These are phyloP conservation scores for Yamadazyma conglobata DNA, from an alignment of 1,139 yeast genomes.

Conservation along the genomic window DNA sequence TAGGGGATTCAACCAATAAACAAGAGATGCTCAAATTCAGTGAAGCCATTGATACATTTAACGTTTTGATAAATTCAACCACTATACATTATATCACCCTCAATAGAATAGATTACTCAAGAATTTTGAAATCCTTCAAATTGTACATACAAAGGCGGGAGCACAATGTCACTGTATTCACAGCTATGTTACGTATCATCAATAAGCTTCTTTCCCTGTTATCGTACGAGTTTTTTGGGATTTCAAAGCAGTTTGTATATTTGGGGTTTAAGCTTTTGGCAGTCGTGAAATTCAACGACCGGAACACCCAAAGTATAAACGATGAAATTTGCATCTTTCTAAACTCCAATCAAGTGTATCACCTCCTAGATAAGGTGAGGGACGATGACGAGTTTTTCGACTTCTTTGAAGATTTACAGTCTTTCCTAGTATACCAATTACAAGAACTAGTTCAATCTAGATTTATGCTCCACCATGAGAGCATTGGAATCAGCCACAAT, in stretches of 20 bases:
- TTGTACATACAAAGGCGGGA: not conserved
- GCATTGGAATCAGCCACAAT: slow-evolving; percentile 6
- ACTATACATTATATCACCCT: slow-evolving; percentile 1
- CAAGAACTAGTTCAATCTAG: slow-evolving; percentile 5
- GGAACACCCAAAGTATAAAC: slow-evolving; percentile 6
- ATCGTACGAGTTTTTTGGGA: slow-evolving; percentile 9
- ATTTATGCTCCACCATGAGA: slow-evolving; percentile 1
- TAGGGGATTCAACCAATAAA: not conserved
- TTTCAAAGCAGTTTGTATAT: slow-evolving; percentile 2
- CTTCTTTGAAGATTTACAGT: slow-evolving; percentile 1
- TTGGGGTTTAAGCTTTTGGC: slow-evolving; percentile 10
- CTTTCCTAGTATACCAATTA: slow-evolving; percentile 4
- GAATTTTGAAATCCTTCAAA: not conserved
- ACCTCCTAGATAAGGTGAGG: slow-evolving; percentile 1
- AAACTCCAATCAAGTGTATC: slow-evolving; percentile 11
- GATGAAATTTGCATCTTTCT: slow-evolving; percentile 11
- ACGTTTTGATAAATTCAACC: slow-evolving; percentile 5
- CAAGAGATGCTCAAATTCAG: not conserved
- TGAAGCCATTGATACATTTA: slow-evolving; percentile 7
- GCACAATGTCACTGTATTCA: slow-evolving; percentile 1
- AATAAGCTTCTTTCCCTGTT: slow-evolving; percentile 10
- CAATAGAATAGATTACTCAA: slow-evolving; percentile 2
- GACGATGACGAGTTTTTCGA: slow-evolving; percentile 1
- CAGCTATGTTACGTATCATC: slow-evolving; percentile 6
- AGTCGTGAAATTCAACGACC: slow-evolving; percentile 7